Percentiles rank a stretch among this genome's conserved stretches.
Conservation (phyloP, 2,329 filamentous ascomycete species). For the Exophiala aquamarina region DNA sequence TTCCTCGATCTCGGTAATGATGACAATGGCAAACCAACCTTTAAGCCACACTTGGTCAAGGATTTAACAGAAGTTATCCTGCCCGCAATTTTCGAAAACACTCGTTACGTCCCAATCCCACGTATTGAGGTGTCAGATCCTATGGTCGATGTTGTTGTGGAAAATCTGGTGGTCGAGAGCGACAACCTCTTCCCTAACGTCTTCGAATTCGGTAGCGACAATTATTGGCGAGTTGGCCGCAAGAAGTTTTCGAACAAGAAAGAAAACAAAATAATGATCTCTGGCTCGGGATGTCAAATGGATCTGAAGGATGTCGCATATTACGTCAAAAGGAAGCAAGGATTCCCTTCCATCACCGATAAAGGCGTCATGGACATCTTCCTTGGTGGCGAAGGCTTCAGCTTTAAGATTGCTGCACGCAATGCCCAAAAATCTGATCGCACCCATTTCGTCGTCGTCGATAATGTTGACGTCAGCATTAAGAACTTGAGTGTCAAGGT, state of each 20-base stretch:
- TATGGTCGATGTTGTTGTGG: slow-evolving; percentile 81
- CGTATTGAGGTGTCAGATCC: slow-evolving; percentile 89
- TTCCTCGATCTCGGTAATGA: slow-evolving; percentile 91
- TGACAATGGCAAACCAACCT: slow-evolving; percentile 75
- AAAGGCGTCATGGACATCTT: slow-evolving; percentile 85
- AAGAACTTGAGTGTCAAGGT: slow-evolving; percentile 83
- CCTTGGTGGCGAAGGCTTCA: slow-evolving; percentile 82
- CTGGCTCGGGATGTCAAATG: slow-evolving; percentile 87
- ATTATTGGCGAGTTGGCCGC: slow-evolving; percentile 92
- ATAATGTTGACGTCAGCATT: slow-evolving; percentile 80
- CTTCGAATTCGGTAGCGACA: slow-evolving; percentile 83
- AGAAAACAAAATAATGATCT: slow-evolving; percentile 80
- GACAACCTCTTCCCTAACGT: slow-evolving; percentile 96
- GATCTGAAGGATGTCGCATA: slow-evolving; percentile 86
- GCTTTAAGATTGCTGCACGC: slow-evolving; percentile 87
- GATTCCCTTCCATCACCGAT: slow-evolving; percentile 85
- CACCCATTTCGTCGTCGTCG: slow-evolving; percentile 90
- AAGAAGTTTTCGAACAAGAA: slow-evolving; percentile 80
- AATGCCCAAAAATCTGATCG: slow-evolving; percentile 73
- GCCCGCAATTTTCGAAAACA: slow-evolving; percentile 76
- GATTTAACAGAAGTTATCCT: slow-evolving; percentile 86
- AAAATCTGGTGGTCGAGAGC: slow-evolving; percentile 92
- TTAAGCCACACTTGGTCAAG: slow-evolving; percentile 91
- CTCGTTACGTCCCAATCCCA: slow-evolving; percentile 88
- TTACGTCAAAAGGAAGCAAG: slow-evolving; percentile 92